Conservation (phyloP, 345 rosid genomes). For the Dipteronia dyeriana region DNA sequence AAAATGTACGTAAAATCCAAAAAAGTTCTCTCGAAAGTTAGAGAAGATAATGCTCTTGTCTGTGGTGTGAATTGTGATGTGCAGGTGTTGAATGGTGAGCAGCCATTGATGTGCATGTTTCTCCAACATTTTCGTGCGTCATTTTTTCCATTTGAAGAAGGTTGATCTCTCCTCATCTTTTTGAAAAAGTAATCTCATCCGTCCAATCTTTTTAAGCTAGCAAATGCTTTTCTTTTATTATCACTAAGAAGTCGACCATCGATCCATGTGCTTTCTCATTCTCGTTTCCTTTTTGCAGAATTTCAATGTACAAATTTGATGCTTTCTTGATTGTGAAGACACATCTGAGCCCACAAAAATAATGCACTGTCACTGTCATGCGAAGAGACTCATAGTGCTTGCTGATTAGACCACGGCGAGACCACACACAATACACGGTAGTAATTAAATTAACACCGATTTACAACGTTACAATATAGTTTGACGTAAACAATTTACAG, state of each 20-base stretch:
- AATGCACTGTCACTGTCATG: not conserved
- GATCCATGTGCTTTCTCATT: not conserved
- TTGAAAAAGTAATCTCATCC: slow-evolving; percentile 11
- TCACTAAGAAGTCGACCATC: not conserved
- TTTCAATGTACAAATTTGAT: not conserved
- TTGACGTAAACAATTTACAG: no score
- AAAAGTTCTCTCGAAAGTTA: not conserved
- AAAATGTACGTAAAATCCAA: not conserved
- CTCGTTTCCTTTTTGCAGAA: not conserved
- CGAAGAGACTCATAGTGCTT: not conserved
- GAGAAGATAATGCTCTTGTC: not conserved
- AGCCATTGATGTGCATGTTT: no score
- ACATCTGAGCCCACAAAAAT: not conserved
- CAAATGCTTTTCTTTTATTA: not conserved
- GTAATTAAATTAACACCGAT: no score
- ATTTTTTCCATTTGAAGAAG: not conserved
- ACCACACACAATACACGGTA: no score
- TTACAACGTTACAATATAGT: no score
- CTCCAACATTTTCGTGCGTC: no score
- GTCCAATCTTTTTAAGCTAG: slow-evolving; percentile 16
- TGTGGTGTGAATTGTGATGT: no score
- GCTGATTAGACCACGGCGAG: slow-evolving; percentile 16
- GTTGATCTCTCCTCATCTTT: slow-evolving; percentile 8
- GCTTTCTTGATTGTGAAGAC: slow-evolving; percentile 6
- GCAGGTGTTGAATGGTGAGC: not conserved